Evolutionary conservation across 371 early-diverging fungal species (phyloP).

Genomic region (Haplosporangium sp.): DNA sequence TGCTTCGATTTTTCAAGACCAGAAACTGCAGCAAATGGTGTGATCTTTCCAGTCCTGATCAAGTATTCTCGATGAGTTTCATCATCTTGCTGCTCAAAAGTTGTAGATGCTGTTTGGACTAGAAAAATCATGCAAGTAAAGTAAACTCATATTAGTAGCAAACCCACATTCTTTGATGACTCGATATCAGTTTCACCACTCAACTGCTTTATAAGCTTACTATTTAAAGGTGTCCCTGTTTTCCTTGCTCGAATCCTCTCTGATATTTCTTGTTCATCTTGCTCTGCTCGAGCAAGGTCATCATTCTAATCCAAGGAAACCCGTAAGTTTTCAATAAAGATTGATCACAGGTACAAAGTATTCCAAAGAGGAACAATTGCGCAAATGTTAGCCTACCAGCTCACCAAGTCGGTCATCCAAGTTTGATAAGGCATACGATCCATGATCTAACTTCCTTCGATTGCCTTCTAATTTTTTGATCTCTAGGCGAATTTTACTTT

Average conservation of each 20-base stretch:
- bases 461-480: slow-evolving; percentile 59
- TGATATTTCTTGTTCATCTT: slow-evolving; percentile 63
- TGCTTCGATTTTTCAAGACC: slow-evolving; percentile 47
- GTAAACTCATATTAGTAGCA: not conserved
- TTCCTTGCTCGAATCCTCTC: slow-evolving; percentile 56
- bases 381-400: slow-evolving; percentile 25
- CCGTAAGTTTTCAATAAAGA: not conserved
- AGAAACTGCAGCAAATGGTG: slow-evolving; percentile 71
- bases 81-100: slow-evolving; percentile 40
- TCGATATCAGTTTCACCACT: no score
- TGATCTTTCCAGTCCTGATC: slow-evolving; percentile 83
- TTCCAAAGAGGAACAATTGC: not conserved
- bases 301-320: slow-evolving; percentile 32
- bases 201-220: not conserved
- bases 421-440: slow-evolving; percentile 34
- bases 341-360: not conserved
- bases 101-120: slow-evolving; percentile 6
- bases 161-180: not conserved
- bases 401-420: slow-evolving; percentile 32
- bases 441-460: slow-evolving; percentile 30
- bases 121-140: not conserved
- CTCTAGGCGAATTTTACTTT: slow-evolving; percentile 54
- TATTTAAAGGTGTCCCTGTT: slow-evolving; percentile 15
- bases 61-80: slow-evolving; percentile 75
- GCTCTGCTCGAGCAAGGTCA: slow-evolving; percentile 54